A percentile compares a stretch with the other conserved stretches of the same genome.
Evolutionary conservation across 1,139 yeast species (phyloP).

Genomic region (Candida sp.): DNA sequence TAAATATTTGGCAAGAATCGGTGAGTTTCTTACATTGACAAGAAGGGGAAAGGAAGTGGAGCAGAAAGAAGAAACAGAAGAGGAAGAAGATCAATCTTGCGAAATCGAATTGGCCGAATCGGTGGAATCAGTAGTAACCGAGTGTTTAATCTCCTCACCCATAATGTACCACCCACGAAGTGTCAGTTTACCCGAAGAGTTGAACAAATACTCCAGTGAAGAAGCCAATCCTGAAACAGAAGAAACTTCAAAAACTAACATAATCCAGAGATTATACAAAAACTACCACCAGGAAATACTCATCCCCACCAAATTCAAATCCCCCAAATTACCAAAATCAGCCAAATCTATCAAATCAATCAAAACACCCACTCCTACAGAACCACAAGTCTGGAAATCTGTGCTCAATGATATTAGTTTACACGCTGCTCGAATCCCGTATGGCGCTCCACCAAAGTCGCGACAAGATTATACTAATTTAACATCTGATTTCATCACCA

Average conservation of each 20-base stretch:
- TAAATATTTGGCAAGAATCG: slow-evolving; percentile 17
- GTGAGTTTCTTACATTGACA: slow-evolving; percentile 14
- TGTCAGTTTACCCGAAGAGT: neutral
- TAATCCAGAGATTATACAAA: neutral
- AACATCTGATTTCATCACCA: slow-evolving; percentile 22
- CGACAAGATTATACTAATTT: slow-evolving; percentile 18
- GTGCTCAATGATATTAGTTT: slow-evolving; percentile 46
- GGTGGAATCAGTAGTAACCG: neutral
- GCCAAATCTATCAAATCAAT: slow-evolving; percentile 1
- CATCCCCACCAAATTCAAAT: neutral
- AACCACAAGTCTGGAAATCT: slow-evolving; percentile 28
- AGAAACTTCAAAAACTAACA: neutral
- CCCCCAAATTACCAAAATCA: neutral
- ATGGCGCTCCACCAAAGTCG: slow-evolving; percentile 28
- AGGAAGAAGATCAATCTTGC: slow-evolving; percentile 3
- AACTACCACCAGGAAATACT: neutral
- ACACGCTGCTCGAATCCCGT: slow-evolving; percentile 50
- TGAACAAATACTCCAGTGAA: neutral
- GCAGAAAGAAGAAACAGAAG: neutral
- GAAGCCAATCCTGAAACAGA: neutral
- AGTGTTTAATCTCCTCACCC: slow-evolving; percentile 7
- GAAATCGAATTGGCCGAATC: neutral
- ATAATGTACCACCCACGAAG: slow-evolving; percentile 1
- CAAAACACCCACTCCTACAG: neutral
- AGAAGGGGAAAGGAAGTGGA: slow-evolving; percentile 1